A percentile compares a stretch with the other conserved stretches of the same genome.
Evolutionary conservation across 257 asterid species (phyloP).

Genomic region (Solanum dulcamara): DNA sequence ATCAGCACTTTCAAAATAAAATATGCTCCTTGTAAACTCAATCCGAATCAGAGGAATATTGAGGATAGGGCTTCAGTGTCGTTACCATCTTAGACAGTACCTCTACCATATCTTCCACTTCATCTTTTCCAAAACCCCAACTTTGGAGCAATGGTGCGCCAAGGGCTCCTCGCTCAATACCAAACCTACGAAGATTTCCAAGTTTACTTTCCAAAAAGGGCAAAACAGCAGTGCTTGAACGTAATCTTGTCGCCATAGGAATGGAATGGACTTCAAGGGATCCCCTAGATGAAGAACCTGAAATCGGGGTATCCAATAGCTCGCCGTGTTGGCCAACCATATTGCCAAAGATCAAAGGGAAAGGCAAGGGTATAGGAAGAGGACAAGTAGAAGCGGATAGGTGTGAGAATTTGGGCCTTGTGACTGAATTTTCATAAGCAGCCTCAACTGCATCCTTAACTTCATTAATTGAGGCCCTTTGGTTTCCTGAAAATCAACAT

Average conservation of each 20-base stretch:
- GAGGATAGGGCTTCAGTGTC: constrained; percentile 34
- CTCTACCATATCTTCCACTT: constrained; percentile 68
- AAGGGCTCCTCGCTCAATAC: constrained; percentile 56
- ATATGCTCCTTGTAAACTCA: constrained; percentile 6
- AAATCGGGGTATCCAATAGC: constrained; percentile 30
- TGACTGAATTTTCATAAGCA: constrained; percentile 33
- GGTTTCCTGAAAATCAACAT: constrained; percentile 26
- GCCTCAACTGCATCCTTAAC: constrained; percentile 52
- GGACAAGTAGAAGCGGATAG: constrained; percentile 66
- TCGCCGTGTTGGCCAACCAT: constrained; percentile 60
- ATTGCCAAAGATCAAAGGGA: constrained; percentile 63
- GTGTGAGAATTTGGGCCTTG: constrained; percentile 64
- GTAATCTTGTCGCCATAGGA: constrained; percentile 85
- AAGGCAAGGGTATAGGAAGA: constrained; percentile 88
- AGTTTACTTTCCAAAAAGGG: constrained; percentile 61
- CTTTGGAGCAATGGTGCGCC: constrained; percentile 45
- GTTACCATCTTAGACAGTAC: constrained; percentile 50
- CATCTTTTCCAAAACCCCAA: constrained; percentile 85
- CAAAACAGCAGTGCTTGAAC: constrained; percentile 66
- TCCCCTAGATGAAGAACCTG: constrained; percentile 40
- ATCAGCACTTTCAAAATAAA: not conserved
- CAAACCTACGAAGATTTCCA: constrained; percentile 51
- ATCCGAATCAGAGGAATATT: constrained; percentile 61
- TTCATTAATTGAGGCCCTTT: constrained; percentile 53
- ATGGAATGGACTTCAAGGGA: constrained; percentile 75